These are phyloP conservation scores for Arabidopsis lyrata DNA, from an alignment of 441 rosid genomes.

Conservation along the genomic window DNA sequence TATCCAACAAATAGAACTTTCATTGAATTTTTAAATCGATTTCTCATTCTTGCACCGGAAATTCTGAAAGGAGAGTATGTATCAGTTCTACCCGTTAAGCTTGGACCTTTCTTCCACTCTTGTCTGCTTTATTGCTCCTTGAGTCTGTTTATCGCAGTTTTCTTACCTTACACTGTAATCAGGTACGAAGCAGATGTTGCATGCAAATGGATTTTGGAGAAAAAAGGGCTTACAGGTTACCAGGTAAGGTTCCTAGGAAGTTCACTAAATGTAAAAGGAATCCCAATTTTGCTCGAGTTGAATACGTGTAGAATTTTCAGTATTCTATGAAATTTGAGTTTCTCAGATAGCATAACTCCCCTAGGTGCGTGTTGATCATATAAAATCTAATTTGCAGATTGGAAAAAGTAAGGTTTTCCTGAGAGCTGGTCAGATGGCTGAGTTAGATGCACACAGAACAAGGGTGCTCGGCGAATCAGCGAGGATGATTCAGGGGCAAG, in stretches of 20 bases:
- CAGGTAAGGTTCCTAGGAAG: slow-evolving; percentile 58
- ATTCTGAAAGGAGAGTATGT: slow-evolving; percentile 66
- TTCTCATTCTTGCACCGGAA: slow-evolving; percentile 74
- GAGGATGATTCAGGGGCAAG: slow-evolving; percentile 64
- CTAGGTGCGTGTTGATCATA: slow-evolving; percentile 19
- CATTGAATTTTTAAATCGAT: slow-evolving; percentile 71
- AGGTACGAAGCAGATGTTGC: slow-evolving; percentile 78
- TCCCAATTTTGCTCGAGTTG: background rate
- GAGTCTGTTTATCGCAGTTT: slow-evolving; percentile 26
- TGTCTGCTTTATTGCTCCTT: slow-evolving; percentile 36
- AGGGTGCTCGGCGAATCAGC: slow-evolving; percentile 65
- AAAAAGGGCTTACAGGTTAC: slow-evolving; percentile 65
- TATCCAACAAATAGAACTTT: slow-evolving; percentile 80
- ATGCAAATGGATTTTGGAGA: slow-evolving; percentile 81
- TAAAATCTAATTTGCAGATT: slow-evolving; percentile 60
- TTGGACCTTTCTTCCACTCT: slow-evolving; percentile 19
- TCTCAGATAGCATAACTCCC: slow-evolving; percentile 17
- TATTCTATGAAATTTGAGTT: slow-evolving; percentile 20
- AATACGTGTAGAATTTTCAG: background rate
- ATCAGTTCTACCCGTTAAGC: slow-evolving; percentile 24
- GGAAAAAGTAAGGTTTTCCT: slow-evolving; percentile 83
- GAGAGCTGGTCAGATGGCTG: slow-evolving; percentile 86
- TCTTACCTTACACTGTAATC: slow-evolving; percentile 42
- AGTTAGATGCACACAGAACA: slow-evolving; percentile 76
- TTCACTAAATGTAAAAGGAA: slow-evolving; percentile 15